Base-by-base conservation (phyloP, 257 asterid species). In the Misopates orontium region DNA sequence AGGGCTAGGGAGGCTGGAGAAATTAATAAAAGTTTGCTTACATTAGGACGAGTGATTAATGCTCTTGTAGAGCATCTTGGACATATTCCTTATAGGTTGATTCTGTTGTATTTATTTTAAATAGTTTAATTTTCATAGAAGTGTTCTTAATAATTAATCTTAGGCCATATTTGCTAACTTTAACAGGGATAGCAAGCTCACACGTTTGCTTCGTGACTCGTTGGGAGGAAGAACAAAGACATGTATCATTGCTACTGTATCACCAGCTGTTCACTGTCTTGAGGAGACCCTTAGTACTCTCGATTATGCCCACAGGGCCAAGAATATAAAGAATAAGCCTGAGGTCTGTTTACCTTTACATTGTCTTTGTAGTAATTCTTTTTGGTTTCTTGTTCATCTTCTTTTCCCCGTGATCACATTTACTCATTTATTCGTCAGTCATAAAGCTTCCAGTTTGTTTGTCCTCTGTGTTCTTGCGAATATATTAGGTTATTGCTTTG, bases 1-100 rank as follows among this genome's bases (percentile, higher is more conserved):
- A 82, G 97, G 59, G 97, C 96, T 68, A 84, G 96, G 71, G 96
- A 88, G 83, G 97, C 96, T 47, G 97, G 96, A 39, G 96, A 91
- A 77, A 91, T 91, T 58, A 91, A 91, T 77, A 91, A 91, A 80
- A 91, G 96, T 77, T 77, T 91, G 71, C 96, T 91, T 68, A 91
- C 96, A 5, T 82, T 91, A 69, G 97, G 96, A 12, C 77, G 95
- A 71, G 97, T 90, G 32, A 88, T 91, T 56, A 90, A 74, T 78
- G 97, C 97, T 79, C 90, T 90, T 23, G 96, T 87, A 47, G 97
- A 87, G 79, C 97, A 91, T 79, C 87, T 86, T 58, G 97, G 93
- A 24, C 97, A 90, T 71, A 62, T 90, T 19, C 95, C 97, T 31
- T 91, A 91, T 66, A 86, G 96, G 97, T 90, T 71, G 52, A 52